Conservation (phyloP, 805 yeast species). For the Ascoidea asiatica region DNA sequence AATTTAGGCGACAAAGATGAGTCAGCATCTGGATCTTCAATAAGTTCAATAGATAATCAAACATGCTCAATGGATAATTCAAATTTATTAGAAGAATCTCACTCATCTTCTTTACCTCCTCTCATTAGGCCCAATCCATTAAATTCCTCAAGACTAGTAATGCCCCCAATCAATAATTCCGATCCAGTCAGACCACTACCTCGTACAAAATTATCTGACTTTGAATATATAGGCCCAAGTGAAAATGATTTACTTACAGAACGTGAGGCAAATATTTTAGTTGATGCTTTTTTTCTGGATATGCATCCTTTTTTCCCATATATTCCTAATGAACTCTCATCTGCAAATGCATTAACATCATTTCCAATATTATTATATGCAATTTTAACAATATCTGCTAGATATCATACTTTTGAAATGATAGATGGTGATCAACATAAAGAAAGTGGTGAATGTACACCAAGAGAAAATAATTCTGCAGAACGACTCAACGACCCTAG, state of each 20-base stretch:
- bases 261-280: slow-evolving; percentile 41
- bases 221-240: slow-evolving; percentile 48
- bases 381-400: slow-evolving; percentile 63
- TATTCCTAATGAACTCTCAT: slow-evolving; percentile 61
- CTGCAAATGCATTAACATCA: slow-evolving; percentile 50
- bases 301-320: slow-evolving; percentile 89
- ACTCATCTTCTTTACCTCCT: background rate
- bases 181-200: slow-evolving; percentile 20
- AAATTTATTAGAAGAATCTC: background rate
- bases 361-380: slow-evolving; percentile 77
- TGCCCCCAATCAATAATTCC: slow-evolving; percentile 20
- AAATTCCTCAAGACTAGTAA: slow-evolving; percentile 2
- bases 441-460: background rate
- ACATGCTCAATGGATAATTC: background rate
- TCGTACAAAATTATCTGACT: slow-evolving; percentile 32
- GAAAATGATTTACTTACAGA: slow-evolving; percentile 43
- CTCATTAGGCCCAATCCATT: background rate
- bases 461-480: background rate
- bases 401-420: slow-evolving; percentile 52
- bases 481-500: too few relatives aligned
- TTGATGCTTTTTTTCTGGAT: slow-evolving; percentile 52
- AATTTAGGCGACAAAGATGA: background rate
- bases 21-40: background rate
- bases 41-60: background rate
- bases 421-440: slow-evolving; percentile 17